Conservation (phyloP, 2,329 filamentous ascomycete species). For the Fusarium burgessii region DNA sequence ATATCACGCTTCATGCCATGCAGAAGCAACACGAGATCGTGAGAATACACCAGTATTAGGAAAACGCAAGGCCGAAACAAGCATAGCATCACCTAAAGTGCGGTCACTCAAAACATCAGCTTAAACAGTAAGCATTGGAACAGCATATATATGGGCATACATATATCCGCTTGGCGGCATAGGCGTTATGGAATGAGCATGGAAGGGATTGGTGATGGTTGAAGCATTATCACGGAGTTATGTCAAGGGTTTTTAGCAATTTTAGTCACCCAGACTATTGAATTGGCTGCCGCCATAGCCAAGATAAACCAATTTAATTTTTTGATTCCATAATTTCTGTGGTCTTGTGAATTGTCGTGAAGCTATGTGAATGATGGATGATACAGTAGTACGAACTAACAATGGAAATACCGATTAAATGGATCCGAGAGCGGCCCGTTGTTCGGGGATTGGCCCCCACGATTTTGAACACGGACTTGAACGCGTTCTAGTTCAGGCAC, state of each 20-base stretch:
- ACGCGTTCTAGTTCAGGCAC: neutral
- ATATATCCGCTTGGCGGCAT: conserved; percentile 17
- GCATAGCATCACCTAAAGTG: conserved; percentile 54
- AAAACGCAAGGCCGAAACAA: conserved; percentile 80
- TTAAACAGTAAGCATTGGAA: conserved; percentile 25
- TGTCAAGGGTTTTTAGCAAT: conserved; percentile 12
- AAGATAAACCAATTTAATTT: neutral
- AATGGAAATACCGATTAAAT: conserved; percentile 17
- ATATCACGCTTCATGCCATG: conserved; percentile 91
- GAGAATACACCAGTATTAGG: conserved; percentile 69
- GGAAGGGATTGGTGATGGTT: conserved; percentile 19
- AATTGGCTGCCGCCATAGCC: neutral
- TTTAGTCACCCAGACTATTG: conserved; percentile 4
- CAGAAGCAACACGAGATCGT: conserved; percentile 79
- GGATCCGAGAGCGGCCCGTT: conserved; percentile 41
- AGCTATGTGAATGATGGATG: neutral
- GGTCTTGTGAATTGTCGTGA: neutral
- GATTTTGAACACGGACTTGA: conserved; percentile 19
- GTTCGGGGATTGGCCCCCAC: conserved; percentile 32
- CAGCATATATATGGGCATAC: neutral
- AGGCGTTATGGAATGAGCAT: conserved; percentile 38
- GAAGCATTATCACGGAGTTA: conserved; percentile 38
- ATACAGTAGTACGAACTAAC: neutral
- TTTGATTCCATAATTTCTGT: neutral
- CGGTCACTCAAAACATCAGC: conserved; percentile 53